Base-by-base conservation (phyloP, 495 filamentous ascomycete species). In the Staphylotrichum tortipilum region DNA sequence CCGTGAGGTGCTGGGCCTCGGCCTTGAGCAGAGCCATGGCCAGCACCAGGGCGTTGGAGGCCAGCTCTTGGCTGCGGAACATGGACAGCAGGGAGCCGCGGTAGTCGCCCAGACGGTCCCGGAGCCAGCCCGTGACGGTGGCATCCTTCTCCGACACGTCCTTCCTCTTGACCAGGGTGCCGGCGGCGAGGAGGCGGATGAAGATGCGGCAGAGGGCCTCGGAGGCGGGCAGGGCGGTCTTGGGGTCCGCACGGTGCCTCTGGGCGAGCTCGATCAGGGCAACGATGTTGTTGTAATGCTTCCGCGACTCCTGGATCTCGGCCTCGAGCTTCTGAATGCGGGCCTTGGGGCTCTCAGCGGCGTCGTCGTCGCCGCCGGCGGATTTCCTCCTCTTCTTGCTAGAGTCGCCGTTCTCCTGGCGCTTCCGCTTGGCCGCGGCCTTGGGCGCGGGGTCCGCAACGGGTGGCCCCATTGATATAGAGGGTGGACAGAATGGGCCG, bases 231-330 rank as follows among this genome's bases (percentile, higher is more conserved):
- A 84, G 58, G 0, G 68, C 63, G 17, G 59, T 49, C 9, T 61
- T 57, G 0, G 49, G 54, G 6, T 72, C 64, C 15, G 77, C 66
- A 28, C 56, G 50, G 30, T 62, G 50, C 15, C 55, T 55, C 64
- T 78, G 70, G 9, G 82, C 70, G 54, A 81, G 70, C 8, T 74
- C 73, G 30, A 94, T 71, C 34, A 97, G 67, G 1, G 72, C 81
- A 8, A 82, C 81, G 59, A 96, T 94, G 57, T 92, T 89, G 71
- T 98, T 96, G 74, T 92, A 95, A 65, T 95, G 75, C 63, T 86
- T 86, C 50, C 82, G 84, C 22, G 88, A 94, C 63, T 90, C 81
- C 49, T 84, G 73, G 40, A 94, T 85, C 53, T 88, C 81, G 51
- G 76, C 70, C 69, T 94, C 88, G 19, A 94, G 79, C 15, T 76